These are phyloP conservation scores for Stagonosporopsis vannaccii DNA, from an alignment of 2,329 filamentous ascomycete genomes.

Conservation along the genomic window DNA sequence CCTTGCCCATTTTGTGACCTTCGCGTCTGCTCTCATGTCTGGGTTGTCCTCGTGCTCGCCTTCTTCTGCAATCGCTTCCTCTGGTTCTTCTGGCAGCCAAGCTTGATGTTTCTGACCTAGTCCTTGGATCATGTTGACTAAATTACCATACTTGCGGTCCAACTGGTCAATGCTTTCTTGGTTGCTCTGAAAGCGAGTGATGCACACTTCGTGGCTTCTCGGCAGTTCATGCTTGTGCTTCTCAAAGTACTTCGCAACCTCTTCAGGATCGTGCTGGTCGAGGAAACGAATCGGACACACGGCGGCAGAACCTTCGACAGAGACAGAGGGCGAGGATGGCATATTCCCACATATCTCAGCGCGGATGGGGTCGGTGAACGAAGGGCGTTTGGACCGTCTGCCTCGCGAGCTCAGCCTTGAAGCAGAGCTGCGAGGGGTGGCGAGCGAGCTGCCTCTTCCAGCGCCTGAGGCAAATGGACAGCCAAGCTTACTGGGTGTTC, in stretches of 20 bases:
- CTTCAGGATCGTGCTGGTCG: conserved; percentile 90
- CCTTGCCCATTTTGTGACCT: conserved; percentile 87
- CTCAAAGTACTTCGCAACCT: conserved; percentile 92
- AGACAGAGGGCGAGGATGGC: conserved; percentile 58
- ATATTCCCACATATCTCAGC: conserved; percentile 52
- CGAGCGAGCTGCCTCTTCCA: conserved; percentile 55
- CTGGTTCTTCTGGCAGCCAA: conserved; percentile 71
- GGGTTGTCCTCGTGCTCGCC: conserved; percentile 56
- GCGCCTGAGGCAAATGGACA: conserved; percentile 76
- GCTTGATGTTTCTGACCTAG: conserved; percentile 87
- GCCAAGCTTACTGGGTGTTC: conserved; percentile 77
- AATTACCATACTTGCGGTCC: conserved; percentile 91
- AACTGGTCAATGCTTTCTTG: conserved; percentile 85
- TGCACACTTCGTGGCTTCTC: conserved; percentile 90
- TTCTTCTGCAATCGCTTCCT: conserved; percentile 57
- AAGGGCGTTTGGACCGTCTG: conserved; percentile 50
- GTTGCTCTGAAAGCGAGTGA: conserved; percentile 87
- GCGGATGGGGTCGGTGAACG: conserved; percentile 53
- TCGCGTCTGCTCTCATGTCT: conserved; percentile 64
- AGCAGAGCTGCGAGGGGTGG: conserved; percentile 51
- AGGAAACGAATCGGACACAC: conserved; percentile 94
- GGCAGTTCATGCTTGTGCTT: conserved; percentile 95
- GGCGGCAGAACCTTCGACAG: conserved; percentile 53
- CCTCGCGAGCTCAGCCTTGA: conserved; percentile 48
- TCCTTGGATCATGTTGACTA: conserved; percentile 94